A percentile compares a stretch with the other conserved stretches of the same genome.
phyloP scores from a whole-genome alignment of 768 basidiomycete species.

The Suillus americanus region DNA sequence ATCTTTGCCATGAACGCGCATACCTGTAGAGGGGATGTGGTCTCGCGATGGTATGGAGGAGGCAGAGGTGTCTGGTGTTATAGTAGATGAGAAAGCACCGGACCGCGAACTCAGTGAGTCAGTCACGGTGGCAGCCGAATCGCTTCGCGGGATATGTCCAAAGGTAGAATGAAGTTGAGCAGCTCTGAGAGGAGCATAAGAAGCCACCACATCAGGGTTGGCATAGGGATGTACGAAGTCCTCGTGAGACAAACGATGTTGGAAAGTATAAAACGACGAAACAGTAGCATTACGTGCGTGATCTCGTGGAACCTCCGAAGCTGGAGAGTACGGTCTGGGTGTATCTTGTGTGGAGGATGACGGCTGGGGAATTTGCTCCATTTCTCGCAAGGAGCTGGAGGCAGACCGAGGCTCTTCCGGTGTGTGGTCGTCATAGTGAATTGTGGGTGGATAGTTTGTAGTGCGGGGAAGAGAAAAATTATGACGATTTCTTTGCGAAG shows the following conservation, averaged over 20 bases:
- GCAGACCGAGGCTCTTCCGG: slow-evolving; percentile 10
- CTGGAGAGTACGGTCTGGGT: slow-evolving; percentile 9
- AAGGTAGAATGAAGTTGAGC: slow-evolving; percentile 29
- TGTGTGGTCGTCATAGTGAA: slow-evolving; percentile 11
- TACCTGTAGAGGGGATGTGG: slow-evolving; percentile 8
- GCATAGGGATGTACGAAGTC: slow-evolving; percentile 72
- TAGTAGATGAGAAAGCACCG: slow-evolving; percentile 33
- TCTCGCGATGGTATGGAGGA: slow-evolving; percentile 24
- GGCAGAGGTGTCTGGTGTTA: slow-evolving; percentile 35
- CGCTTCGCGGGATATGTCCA: slow-evolving; percentile 41
- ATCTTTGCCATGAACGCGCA: slow-evolving; percentile 43
- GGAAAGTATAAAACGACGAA: slow-evolving; percentile 28
- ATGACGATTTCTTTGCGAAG: slow-evolving; percentile 32
- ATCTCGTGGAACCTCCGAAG: slow-evolving; percentile 13
- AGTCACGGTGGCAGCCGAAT: slow-evolving; percentile 54
- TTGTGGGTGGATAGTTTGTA: slow-evolving; percentile 9
- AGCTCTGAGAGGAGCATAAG: slow-evolving; percentile 33
- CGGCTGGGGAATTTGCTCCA: slow-evolving; percentile 1
- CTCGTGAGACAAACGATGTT: slow-evolving; percentile 33
- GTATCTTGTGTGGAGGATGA: slow-evolving; percentile 5
- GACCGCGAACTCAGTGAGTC: slow-evolving; percentile 41
- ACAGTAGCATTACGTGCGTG: slow-evolving; percentile 16
- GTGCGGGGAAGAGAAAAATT: slow-evolving; percentile 43
- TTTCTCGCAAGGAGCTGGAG: slow-evolving; percentile 11
- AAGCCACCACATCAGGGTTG: slow-evolving; percentile 64